Percentiles rank a stretch among this genome's conserved stretches.
Evolutionary conservation across 352 stramenopile genomes (phyloP).

Genomic region (Globisporangium canariense): DNA sequence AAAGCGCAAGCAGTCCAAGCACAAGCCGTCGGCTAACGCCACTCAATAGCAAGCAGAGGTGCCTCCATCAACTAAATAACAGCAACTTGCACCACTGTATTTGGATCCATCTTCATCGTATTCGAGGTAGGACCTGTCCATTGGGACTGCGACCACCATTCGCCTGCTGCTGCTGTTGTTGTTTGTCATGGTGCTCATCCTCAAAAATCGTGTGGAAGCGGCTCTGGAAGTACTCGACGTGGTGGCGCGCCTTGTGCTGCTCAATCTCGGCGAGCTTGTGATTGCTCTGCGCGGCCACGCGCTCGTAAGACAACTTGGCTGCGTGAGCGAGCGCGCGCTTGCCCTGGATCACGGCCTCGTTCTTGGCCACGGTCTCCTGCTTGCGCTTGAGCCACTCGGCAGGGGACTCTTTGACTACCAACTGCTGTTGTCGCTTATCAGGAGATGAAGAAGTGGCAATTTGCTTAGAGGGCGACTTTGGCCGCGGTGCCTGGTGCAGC

Average conservation of each 20-base stretch:
- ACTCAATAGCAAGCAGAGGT: not conserved
- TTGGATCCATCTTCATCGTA: not conserved
- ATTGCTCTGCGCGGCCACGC: constrained; percentile 43
- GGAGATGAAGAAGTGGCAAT: not conserved
- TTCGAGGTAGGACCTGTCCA: not conserved
- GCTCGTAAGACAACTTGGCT: constrained; percentile 44
- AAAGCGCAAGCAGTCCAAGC: constrained; percentile 38
- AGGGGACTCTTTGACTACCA: constrained; percentile 12
- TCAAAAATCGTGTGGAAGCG: constrained; percentile 25
- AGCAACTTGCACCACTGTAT: not conserved
- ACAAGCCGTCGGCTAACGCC: constrained; percentile 12
- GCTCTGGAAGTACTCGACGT: constrained; percentile 42
- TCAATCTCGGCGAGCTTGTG: constrained; percentile 52
- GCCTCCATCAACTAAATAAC: not conserved
- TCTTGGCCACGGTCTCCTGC: constrained; percentile 26
- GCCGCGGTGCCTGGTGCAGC: constrained; percentile 25
- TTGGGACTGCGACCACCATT: not conserved
- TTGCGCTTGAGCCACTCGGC: constrained; percentile 46
- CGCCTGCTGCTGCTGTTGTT: not conserved
- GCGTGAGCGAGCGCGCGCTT: constrained; percentile 31
- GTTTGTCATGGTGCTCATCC: not conserved
- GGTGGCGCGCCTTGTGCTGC: constrained; percentile 37
- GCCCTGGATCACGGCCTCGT: constrained; percentile 21
- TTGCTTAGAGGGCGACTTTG: not conserved
- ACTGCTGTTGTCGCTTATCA: constrained; percentile 8